Evolutionary conservation across 371 early-diverging fungal species (phyloP).

Genomic region (Quaeritorhiza haematococci): DNA sequence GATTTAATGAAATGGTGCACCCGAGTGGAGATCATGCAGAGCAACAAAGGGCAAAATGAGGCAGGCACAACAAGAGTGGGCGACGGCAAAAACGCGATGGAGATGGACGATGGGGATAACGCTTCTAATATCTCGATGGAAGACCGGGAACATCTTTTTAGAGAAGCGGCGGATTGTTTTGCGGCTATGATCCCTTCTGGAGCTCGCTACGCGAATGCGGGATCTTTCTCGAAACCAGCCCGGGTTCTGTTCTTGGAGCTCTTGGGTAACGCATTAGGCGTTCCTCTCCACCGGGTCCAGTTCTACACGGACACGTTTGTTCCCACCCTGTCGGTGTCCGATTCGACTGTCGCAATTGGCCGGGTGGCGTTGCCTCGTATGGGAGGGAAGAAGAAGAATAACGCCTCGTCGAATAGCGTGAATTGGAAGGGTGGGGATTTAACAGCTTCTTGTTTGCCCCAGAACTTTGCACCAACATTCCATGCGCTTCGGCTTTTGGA

Average conservation of each 20-base stretch:
- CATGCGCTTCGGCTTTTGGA: conserved; percentile 55
- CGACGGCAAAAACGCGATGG: too few species aligned
- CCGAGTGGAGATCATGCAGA: too few species aligned
- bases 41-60: too few species aligned
- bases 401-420: conserved; percentile 11
- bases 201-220: too few species aligned
- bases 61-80: too few species aligned
- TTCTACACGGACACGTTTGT: conserved; percentile 68
- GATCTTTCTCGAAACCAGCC: too few species aligned
- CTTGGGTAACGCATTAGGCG: conserved; percentile 69
- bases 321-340: conserved; percentile 47
- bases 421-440: too few species aligned
- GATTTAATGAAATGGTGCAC: conserved; percentile 86
- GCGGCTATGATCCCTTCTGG: conserved; percentile 78
- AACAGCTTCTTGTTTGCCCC: neutral
- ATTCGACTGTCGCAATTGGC: conserved; percentile 53
- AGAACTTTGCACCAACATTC: conserved; percentile 28
- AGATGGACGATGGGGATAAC: too few species aligned
- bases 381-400: conserved; percentile 10
- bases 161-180: conserved; percentile 86
- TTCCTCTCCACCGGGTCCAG: conserved; percentile 65
- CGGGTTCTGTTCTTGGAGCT: conserved; percentile 8
- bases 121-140: too few species aligned
- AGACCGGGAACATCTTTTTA: conserved; percentile 29
- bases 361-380: conserved; percentile 65